Percentiles rank a stretch among this genome's conserved stretches.
These are phyloP conservation scores for Oldenlandia corymbosa DNA, from an alignment of 257 asterid species.

Conservation along the genomic window DNA sequence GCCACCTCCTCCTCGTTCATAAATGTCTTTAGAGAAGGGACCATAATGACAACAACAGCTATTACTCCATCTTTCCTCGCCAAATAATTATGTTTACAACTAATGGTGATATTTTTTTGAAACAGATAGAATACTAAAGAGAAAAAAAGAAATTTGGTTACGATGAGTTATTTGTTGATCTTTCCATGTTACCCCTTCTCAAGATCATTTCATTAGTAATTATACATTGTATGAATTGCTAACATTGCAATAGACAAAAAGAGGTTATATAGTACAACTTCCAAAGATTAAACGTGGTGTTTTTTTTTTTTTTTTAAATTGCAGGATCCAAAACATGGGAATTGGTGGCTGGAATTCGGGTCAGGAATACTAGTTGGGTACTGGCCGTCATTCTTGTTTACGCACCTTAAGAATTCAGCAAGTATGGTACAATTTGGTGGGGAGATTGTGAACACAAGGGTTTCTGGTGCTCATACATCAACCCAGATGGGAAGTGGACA, in stretches of 20 bases:
- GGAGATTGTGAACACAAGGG: conserved; percentile 36
- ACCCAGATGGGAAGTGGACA: conserved; percentile 65
- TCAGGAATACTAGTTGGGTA: conserved; percentile 42
- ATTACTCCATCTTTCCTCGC: too few relatives aligned
- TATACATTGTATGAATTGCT: background rate
- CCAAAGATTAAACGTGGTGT: too few relatives aligned
- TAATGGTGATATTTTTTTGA: too few relatives aligned
- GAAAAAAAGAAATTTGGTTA: too few relatives aligned
- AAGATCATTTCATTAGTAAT: background rate
- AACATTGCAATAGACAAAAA: too few relatives aligned
- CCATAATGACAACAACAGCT: background rate
- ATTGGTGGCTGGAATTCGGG: conserved; percentile 58
- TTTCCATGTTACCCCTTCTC: conserved; percentile 2
- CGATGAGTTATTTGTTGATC: too few relatives aligned
- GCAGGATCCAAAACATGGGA: conserved; percentile 54
- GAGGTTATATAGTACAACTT: too few relatives aligned
- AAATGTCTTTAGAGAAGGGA: background rate
- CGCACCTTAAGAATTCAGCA: conserved; percentile 35
- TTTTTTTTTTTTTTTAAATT: background rate
- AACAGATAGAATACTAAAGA: background rate
- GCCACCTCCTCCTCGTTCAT: background rate
- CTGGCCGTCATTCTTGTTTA: conserved; percentile 46
- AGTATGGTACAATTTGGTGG: conserved; percentile 57
- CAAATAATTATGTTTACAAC: too few relatives aligned
- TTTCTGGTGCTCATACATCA: conserved; percentile 36